Base-by-base conservation (phyloP, 2,329 filamentous ascomycete species). In the Cercospora nicotianae region DNA sequence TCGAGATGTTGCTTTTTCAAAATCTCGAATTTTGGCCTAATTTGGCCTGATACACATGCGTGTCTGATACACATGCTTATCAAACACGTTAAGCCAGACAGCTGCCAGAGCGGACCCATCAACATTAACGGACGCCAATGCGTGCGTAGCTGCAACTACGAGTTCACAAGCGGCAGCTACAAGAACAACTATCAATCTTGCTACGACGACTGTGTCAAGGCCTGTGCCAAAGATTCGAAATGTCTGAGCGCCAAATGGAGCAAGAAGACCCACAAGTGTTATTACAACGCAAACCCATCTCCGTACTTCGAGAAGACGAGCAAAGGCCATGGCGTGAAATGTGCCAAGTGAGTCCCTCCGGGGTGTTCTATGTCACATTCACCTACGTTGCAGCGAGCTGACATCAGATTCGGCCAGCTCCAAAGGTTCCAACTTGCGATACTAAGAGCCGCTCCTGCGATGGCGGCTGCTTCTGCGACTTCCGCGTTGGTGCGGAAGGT, bases 131-230 rank as follows among this genome's bases (percentile, higher is more conserved):
- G 28, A 5, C 42, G 60, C 3, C 39, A 30, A 16, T 63, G 60
- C 42, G 23, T 36, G 28, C 39, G 36, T 18, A 18, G 23, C 36
- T 63, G 60, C 28, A 42, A 42, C n/a, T 63, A 63, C 42, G 60
- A 63, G 28, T 63, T 63, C 42, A 63, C 60, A 8, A 63, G 60
- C 2, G 42, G 60, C 20, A 63, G 60, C 42, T 63, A 63, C 42
- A 63, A 33, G 42, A 26, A 45, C 20, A 23, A 63, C 42, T 63
- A 31, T 28, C 23, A 51, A 53, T 63, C 60, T 10, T 53, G 60
- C 26, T 63, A 28, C 18, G 36, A 48, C 16, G 60, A 63, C 4
- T 63, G 60, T 63, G 20, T 42, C 8, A 39, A 28, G n/a, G 60
- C 42, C 42, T 63, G 60, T 16, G 42, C 60, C 26, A 31, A 33